phyloP scores from a whole-genome alignment of 164 flowering plant genomes.

The Annona squamosa region DNA sequence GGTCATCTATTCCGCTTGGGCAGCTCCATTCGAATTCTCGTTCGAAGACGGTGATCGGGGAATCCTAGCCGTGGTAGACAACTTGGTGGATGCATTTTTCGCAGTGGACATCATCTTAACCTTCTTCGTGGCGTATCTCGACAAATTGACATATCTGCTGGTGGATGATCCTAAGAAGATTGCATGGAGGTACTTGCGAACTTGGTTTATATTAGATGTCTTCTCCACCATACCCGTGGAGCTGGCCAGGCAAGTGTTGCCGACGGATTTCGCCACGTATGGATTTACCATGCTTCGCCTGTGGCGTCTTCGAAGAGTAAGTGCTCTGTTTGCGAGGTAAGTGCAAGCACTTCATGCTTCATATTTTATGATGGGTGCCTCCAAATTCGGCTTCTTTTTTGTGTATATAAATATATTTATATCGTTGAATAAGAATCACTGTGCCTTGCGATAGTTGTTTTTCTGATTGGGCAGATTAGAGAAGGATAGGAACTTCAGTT shows the following conservation, averaged over 20 bases:
- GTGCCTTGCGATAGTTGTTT: neutral
- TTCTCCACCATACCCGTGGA: constrained; percentile 82
- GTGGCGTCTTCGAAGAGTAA: constrained; percentile 96
- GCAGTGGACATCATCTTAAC: constrained; percentile 75
- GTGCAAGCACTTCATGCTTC: neutral
- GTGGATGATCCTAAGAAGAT: constrained; percentile 60
- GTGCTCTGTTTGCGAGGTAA: constrained; percentile 76
- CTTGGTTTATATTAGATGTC: constrained; percentile 80
- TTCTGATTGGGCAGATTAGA: constrained; percentile 54
- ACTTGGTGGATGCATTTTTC: constrained; percentile 83
- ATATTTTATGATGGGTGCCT: neutral
- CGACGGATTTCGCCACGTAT: constrained; percentile 37
- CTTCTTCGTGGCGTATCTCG: constrained; percentile 88
- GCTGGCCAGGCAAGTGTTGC: constrained; percentile 46
- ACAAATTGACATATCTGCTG: constrained; percentile 51
- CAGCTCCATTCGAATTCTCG: constrained; percentile 83
- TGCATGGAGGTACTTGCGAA: constrained; percentile 57
- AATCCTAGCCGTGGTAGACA: constrained; percentile 51
- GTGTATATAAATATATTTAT: too few species aligned
- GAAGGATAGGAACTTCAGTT: constrained; percentile 78
- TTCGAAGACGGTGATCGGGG: constrained; percentile 47
- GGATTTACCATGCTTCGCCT: constrained; percentile 98
- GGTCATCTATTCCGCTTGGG: constrained; percentile 90
- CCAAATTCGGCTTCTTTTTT: neutral
- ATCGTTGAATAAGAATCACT: too few species aligned